These are phyloP conservation scores for Thermothielavioides terrestris DNA, from an alignment of 495 filamentous ascomycete species.

Conservation along the genomic window DNA sequence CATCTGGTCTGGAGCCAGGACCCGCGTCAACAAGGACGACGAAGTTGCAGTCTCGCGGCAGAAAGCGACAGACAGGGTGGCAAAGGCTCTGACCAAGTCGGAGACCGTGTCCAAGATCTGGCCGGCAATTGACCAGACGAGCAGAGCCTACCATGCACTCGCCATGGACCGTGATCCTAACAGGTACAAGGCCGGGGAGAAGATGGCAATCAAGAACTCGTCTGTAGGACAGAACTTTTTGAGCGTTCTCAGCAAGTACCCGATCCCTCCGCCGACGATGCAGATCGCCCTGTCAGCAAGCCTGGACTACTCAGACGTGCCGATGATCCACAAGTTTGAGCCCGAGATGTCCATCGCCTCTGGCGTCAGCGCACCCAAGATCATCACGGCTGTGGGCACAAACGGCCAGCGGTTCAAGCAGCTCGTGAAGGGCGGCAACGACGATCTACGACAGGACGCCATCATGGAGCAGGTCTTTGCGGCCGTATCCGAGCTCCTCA, in stretches of 20 bases:
- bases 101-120: slow-evolving; percentile 47
- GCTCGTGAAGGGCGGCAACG: slow-evolving; percentile 86
- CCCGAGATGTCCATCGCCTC: slow-evolving; percentile 73
- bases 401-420: slow-evolving; percentile 78
- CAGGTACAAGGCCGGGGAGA: slow-evolving; percentile 55
- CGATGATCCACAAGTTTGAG: slow-evolving; percentile 58
- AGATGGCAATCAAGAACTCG: slow-evolving; percentile 52
- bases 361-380: slow-evolving; percentile 85
- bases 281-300: slow-evolving; percentile 64
- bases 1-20: slow-evolving; percentile 72
- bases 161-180: slow-evolving; percentile 55
- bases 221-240: slow-evolving; percentile 48
- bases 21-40: slow-evolving; percentile 56
- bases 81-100: slow-evolving; percentile 42
- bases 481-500: slow-evolving; percentile 82
- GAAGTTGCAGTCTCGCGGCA: slow-evolving; percentile 62
- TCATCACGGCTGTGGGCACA: slow-evolving; percentile 66
- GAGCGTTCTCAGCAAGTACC: slow-evolving; percentile 45
- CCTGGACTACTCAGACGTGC: slow-evolving; percentile 67
- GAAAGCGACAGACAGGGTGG: slow-evolving; percentile 59
- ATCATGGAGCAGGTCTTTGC: slow-evolving; percentile 99
- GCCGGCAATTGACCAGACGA: slow-evolving; percentile 60
- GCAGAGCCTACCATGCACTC: slow-evolving; percentile 62
- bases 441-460: slow-evolving; percentile 95
- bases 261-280: slow-evolving; percentile 86